Percentiles rank a stretch among this genome's conserved stretches.
Conservation (phyloP, 345 rosid genomes). For the Pistacia integerrima region DNA sequence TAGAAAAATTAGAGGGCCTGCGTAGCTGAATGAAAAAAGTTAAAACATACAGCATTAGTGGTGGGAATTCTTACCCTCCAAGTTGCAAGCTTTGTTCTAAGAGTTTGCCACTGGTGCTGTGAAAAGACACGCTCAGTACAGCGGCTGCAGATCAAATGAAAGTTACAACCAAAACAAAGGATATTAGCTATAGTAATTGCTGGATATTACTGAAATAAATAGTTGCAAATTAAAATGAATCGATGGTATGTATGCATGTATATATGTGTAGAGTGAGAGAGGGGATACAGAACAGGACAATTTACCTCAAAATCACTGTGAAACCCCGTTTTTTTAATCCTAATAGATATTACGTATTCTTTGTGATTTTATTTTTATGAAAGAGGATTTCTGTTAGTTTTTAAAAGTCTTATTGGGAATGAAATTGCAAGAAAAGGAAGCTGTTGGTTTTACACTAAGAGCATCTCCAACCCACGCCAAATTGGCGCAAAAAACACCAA, state of each 20-base stretch:
- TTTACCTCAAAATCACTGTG: constrained; percentile 47
- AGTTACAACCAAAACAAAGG: constrained; percentile 6
- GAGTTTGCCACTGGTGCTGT: constrained; percentile 68
- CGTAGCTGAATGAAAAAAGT: not conserved
- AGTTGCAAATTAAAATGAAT: not conserved
- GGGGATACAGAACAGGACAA: not conserved
- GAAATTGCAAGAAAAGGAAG: too few relatives aligned
- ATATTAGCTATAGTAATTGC: not conserved
- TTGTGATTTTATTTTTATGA: too few relatives aligned
- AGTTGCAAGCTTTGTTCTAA: constrained; percentile 63
- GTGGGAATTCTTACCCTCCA: constrained; percentile 65
- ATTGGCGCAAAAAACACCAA: too few relatives aligned
- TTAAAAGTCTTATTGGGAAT: too few relatives aligned
- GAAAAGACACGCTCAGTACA: constrained; percentile 78
- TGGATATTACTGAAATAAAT: not conserved
- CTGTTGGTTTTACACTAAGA: too few relatives aligned
- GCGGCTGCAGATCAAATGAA: constrained; percentile 48
- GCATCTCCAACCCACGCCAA: too few relatives aligned
- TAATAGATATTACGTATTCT: too few relatives aligned
- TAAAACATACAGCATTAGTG: not conserved
- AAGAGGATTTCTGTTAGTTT: too few relatives aligned
- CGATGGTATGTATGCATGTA: not conserved
- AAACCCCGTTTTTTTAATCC: too few relatives aligned
- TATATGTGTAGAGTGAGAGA: not conserved
- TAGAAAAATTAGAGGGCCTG: too few relatives aligned